Conservation (phyloP, 2,329 filamentous ascomycete genomes). For the Aureobasidium subglaciale region DNA sequence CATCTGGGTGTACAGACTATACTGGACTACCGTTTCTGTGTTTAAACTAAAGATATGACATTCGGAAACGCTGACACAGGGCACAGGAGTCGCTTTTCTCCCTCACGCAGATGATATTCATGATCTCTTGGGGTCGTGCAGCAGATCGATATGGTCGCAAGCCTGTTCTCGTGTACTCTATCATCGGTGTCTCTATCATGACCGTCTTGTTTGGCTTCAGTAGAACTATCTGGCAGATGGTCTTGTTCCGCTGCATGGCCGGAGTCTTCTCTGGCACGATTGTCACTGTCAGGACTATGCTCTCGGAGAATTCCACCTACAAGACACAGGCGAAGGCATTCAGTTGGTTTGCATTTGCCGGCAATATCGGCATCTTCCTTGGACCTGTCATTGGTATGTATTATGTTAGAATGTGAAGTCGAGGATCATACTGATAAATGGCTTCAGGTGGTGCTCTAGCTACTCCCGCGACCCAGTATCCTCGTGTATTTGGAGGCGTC, state of each 20-base stretch:
- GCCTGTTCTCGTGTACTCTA: slow-evolving; percentile 60
- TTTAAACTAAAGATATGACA: too few species aligned
- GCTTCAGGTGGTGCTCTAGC: slow-evolving; percentile 58
- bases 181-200: slow-evolving; percentile 55
- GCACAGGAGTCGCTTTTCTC: slow-evolving; percentile 57
- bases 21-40: too few species aligned
- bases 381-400: slow-evolving; percentile 54
- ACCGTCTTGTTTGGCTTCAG: slow-evolving; percentile 64
- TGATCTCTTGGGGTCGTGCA: slow-evolving; percentile 65
- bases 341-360: slow-evolving; percentile 67
- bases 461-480: slow-evolving; percentile 59
- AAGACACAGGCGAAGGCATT: slow-evolving; percentile 67
- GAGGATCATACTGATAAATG: background rate
- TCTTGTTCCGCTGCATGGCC: slow-evolving; percentile 61
- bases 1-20: too few species aligned
- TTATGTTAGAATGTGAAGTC: background rate
- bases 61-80: background rate
- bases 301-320: slow-evolving; percentile 63
- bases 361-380: slow-evolving; percentile 66
- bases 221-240: slow-evolving; percentile 63
- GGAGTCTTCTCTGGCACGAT: slow-evolving; percentile 69
- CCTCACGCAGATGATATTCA: slow-evolving; percentile 67
- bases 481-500: slow-evolving; percentile 47
- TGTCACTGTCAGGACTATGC: slow-evolving; percentile 69
- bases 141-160: slow-evolving; percentile 66